A percentile compares a stretch with the other conserved stretches of the same genome.
phyloP scores from a whole-genome alignment of 2,329 filamentous ascomycete species.

The Lachnellula cervina region DNA sequence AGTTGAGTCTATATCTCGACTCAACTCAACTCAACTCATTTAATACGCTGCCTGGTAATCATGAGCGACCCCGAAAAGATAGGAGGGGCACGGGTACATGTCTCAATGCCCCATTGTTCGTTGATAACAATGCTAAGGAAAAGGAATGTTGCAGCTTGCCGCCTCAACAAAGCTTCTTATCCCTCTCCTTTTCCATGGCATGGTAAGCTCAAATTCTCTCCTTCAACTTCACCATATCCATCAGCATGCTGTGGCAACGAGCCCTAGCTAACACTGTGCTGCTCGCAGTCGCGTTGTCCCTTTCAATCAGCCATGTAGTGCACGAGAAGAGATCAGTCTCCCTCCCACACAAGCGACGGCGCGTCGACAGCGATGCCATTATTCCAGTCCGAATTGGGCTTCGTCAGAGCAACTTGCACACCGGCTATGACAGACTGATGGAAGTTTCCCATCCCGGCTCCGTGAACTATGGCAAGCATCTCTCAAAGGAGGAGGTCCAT shows the following conservation, averaged over 20 bases:
- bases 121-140: no score
- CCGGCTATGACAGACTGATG: neutral
- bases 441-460: slow-evolving; percentile 21
- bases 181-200: no score
- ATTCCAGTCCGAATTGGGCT: slow-evolving; percentile 2
- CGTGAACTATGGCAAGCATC: slow-evolving; percentile 16
- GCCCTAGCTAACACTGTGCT: neutral
- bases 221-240: neutral
- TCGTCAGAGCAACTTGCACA: slow-evolving; percentile 3
- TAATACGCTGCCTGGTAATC: no score
- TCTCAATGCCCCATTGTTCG: no score
- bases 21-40: no score
- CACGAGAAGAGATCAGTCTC: neutral
- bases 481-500: slow-evolving; percentile 16
- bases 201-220: neutral
- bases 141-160: no score
- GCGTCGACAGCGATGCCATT: neutral
- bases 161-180: no score
- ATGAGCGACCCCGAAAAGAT: no score
- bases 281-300: neutral
- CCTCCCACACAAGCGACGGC: neutral
- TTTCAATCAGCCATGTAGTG: neutral
- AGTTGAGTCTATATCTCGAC: no score
- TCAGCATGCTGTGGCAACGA: neutral
- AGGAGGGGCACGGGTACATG: no score